These are phyloP conservation scores for Blumeriella jaapii DNA, from an alignment of 2,329 filamentous ascomycete species.

Conservation along the genomic window DNA sequence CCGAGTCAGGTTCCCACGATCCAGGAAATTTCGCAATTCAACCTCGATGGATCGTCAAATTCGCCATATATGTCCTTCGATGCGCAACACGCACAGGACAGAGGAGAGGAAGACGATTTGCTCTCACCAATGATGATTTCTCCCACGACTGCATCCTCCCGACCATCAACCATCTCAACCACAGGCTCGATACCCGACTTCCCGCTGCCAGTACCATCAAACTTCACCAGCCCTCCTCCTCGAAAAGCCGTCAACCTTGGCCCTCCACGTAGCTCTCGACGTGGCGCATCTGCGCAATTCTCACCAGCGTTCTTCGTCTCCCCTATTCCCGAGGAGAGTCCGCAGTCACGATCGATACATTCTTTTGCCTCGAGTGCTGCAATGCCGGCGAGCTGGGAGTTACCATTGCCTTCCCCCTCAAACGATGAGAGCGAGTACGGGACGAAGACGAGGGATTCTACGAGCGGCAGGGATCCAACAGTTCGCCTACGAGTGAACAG, in stretches of 20 bases:
- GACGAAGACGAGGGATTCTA: constrained; percentile 10
- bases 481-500: constrained; percentile 18
- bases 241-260: constrained; percentile 43
- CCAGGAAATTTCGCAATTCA: constrained; percentile 41
- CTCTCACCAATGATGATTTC: constrained; percentile 31
- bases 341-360: constrained; percentile 40
- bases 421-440: constrained; percentile 27
- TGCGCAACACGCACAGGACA: constrained; percentile 22
- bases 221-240: too few species aligned
- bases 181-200: constrained; percentile 46
- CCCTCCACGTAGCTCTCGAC: constrained; percentile 47
- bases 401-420: constrained; percentile 32
- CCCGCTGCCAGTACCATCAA: constrained; percentile 20
- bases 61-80: constrained; percentile 34
- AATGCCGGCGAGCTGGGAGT: constrained; percentile 58
- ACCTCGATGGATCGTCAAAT: constrained; percentile 43
- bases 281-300: constrained; percentile 53
- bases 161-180: constrained; percentile 42
- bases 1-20: constrained; percentile 49
- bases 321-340: constrained; percentile 63
- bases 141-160: constrained; percentile 37
- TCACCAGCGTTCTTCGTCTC: constrained; percentile 58
- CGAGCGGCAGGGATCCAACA: constrained; percentile 13
- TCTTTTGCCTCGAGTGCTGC: constrained; percentile 64
- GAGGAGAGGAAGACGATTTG: constrained; percentile 14